Conservation (phyloP, 345 rosid species). For the Microcos paniculata region DNA sequence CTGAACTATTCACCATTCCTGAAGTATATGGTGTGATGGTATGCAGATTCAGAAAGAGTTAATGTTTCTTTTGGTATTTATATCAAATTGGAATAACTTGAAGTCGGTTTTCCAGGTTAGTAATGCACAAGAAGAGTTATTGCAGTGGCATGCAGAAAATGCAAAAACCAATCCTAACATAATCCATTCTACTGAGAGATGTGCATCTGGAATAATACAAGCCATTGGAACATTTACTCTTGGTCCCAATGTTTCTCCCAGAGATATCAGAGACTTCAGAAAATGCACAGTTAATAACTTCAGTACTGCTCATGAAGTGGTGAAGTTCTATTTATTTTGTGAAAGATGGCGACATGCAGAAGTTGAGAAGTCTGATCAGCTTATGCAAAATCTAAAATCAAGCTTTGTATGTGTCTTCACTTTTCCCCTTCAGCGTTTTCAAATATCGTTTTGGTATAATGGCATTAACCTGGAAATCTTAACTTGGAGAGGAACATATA, state of each 20-base stretch:
- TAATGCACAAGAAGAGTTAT: conserved; percentile 79
- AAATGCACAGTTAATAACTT: conserved; percentile 25
- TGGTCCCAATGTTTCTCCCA: conserved; percentile 69
- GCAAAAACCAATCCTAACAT: conserved; percentile 57
- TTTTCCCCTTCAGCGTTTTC: not conserved
- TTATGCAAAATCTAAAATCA: conserved; percentile 26
- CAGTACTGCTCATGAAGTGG: conserved; percentile 52
- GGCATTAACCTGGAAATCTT: not conserved
- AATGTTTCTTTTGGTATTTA: not conserved
- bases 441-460: not conserved
- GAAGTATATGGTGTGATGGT: conserved; percentile 87
- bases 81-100: not conserved
- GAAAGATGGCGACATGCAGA: conserved; percentile 71
- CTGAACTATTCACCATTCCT: conserved; percentile 66
- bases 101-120: conserved; percentile 51
- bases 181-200: conserved; percentile 65
- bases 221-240: conserved; percentile 63
- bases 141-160: conserved; percentile 73
- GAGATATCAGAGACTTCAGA: conserved; percentile 50
- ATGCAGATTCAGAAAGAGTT: conserved; percentile 26
- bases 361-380: conserved; percentile 45
- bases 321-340: conserved; percentile 61
- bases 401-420: conserved; percentile 34
- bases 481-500: no score
- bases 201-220: conserved; percentile 85